Evolutionary conservation across 2,329 filamentous ascomycete species (phyloP), one percentile per base, ranked within the genome.

Genomic region (Curvularia sp.): DNA sequence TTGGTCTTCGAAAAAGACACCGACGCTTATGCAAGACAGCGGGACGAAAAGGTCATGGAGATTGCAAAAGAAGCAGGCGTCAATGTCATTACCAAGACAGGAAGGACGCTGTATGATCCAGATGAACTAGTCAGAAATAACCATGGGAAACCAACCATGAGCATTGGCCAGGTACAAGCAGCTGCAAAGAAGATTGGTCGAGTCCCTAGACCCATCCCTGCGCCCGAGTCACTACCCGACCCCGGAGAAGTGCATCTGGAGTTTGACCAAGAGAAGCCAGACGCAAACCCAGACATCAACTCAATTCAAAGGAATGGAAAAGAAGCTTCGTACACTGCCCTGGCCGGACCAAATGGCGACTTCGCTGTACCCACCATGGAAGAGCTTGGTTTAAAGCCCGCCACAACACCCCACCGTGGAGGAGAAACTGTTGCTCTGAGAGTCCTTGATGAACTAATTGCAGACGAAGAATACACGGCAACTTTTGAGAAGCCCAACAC

Each of bases 1-100:
- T 77, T 93, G 5, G 89, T 92, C 0, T 93, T 92, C 66, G 90
- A 93, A 72, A 90, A 89, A 68, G 90, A 93, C 67, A 91, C 89
- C 0, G 90, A 93, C 78, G 82, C 88, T 0, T 93, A 93, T 76
- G 89, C 82, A 4, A 82, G 85, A 15, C 83, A 86, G 41, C 78
- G 90, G 49, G 90, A 93, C 74, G 81, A 80, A 1, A 77, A 79
- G 18, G 83, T 93, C 10, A 76, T 82, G 33, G 75, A 81, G 15
- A 76, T 88, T n/a, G 89, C 89, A 4, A 79, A 83, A 63, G 78
- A 85, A 46, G 86, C 88, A 0, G 89, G 89, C 1, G 87, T 93
- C 1, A 72, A 89, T 67, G 88, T 93, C 20, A 79, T 93, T n/a
- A 77, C 84, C 10, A 83, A 80, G 49, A 82, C 80, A 24, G 90